Conservation (phyloP, 345 rosid genomes). For the Arabidopsis thaliana region DNA sequence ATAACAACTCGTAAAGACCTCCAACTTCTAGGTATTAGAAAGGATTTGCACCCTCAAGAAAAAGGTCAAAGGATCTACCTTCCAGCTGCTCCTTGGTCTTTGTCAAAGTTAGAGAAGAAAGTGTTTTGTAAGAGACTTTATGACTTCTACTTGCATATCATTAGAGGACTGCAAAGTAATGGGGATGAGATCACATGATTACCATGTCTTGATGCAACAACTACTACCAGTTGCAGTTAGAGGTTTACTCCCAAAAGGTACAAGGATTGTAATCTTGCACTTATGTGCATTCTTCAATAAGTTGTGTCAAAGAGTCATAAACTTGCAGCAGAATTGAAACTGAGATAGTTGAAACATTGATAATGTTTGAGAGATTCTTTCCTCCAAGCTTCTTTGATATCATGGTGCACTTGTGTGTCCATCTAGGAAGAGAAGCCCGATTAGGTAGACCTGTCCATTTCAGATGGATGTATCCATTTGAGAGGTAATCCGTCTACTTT, state of each 20-base stretch:
- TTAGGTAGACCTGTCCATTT: constrained; percentile 4
- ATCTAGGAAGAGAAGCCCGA: constrained; percentile 2
- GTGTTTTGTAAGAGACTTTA: neutral
- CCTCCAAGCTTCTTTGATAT: constrained; percentile 15
- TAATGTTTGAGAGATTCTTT: constrained; percentile 1
- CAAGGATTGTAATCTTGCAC: too few relatives aligned
- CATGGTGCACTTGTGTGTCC: neutral
- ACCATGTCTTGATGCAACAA: neutral
- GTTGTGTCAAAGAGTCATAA: neutral
- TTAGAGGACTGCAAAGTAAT: neutral
- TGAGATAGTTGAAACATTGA: neutral
- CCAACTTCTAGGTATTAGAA: neutral
- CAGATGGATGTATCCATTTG: constrained; percentile 4
- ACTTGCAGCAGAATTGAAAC: neutral
- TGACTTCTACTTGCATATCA: neutral
- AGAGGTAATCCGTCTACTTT: too few relatives aligned
- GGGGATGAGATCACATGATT: neutral
- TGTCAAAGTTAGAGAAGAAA: neutral
- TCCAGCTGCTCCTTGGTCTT: neutral
- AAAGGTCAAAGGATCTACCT: neutral
- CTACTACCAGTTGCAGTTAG: too few relatives aligned
- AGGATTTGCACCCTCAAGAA: neutral
- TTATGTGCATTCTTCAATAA: too few relatives aligned
- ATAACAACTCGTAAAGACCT: neutral
- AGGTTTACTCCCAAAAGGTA: too few relatives aligned